These are phyloP conservation scores for Trichoderma asperelloides DNA, from an alignment of 495 filamentous ascomycete species.

Conservation along the genomic window DNA sequence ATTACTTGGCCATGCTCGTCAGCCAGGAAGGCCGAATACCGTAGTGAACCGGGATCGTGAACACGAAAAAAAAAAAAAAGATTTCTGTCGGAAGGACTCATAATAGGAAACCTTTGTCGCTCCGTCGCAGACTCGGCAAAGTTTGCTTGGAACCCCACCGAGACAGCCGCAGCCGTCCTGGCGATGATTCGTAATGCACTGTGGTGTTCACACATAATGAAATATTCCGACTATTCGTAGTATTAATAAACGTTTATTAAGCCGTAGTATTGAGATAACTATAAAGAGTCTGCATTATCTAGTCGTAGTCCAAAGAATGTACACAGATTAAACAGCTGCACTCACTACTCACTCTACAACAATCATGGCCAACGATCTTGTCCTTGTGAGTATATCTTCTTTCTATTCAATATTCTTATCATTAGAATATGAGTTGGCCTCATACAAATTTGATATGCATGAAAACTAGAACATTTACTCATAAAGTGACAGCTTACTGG, in stretches of 20 bases:
- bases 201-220: too few relatives aligned
- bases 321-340: background rate
- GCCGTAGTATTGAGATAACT: too few relatives aligned
- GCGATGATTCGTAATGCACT: too few relatives aligned
- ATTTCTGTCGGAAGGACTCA: too few relatives aligned
- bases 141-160: too few relatives aligned
- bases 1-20: background rate
- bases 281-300: too few relatives aligned
- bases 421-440: background rate
- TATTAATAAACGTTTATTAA: too few relatives aligned
- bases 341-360: background rate
- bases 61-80: too few relatives aligned
- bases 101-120: too few relatives aligned
- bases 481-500: slow-evolving; percentile 34
- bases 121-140: too few relatives aligned
- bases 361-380: background rate
- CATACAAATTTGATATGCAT: background rate
- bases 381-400: background rate
- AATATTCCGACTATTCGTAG: too few relatives aligned
- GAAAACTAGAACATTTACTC: background rate
- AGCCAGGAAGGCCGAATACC: background rate
- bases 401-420: slow-evolving; percentile 21
- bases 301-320: background rate
- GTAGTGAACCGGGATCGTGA: background rate
- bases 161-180: too few relatives aligned